phyloP scores from a whole-genome alignment of 345 rosid genomes.

The Microcos paniculata region DNA sequence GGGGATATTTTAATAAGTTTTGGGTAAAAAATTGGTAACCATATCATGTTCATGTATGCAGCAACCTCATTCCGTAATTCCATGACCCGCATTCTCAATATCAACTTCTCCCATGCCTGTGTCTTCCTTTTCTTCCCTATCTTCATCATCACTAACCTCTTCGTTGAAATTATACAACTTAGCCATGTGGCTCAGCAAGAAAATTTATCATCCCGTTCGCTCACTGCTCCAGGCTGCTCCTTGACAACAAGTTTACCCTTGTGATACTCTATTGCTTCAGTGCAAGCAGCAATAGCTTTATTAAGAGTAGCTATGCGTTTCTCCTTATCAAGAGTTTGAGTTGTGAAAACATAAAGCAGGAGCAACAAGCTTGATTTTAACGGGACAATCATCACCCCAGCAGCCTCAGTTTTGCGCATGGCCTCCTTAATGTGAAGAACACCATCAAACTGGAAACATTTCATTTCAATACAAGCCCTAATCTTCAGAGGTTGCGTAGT shows the following conservation, averaged over 20 bases:
- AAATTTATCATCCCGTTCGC: conserved; percentile 94
- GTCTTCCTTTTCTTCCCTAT: conserved; percentile 93
- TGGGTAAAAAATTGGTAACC: not conserved
- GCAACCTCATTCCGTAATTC: conserved; percentile 53
- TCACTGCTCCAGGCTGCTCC: conserved; percentile 97
- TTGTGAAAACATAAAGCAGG: conserved; percentile 96
- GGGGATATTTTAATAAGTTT: not conserved
- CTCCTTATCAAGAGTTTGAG: conserved; percentile 98
- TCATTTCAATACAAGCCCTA: conserved; percentile 92
- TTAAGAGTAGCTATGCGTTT: conserved; percentile 81
- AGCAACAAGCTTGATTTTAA: conserved; percentile 92
- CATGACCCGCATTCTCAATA: conserved; percentile 53
- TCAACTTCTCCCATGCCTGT: conserved; percentile 90
- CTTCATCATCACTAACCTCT: conserved; percentile 92
- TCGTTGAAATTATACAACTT: conserved; percentile 71
- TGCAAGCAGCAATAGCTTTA: conserved; percentile 79
- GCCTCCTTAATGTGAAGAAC: conserved; percentile 99
- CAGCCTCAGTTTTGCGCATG: conserved; percentile 94
- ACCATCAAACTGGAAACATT: conserved; percentile 96
- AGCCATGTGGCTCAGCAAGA: conserved; percentile 96
- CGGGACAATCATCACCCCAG: conserved; percentile 87
- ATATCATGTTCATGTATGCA: not conserved
- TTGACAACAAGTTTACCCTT: conserved; percentile 86
- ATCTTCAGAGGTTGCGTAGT: conserved; percentile 95
- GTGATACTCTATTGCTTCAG: conserved; percentile 72